phyloP scores from a whole-genome alignment of 805 yeast species.

The Myxozyma nipponensis region DNA sequence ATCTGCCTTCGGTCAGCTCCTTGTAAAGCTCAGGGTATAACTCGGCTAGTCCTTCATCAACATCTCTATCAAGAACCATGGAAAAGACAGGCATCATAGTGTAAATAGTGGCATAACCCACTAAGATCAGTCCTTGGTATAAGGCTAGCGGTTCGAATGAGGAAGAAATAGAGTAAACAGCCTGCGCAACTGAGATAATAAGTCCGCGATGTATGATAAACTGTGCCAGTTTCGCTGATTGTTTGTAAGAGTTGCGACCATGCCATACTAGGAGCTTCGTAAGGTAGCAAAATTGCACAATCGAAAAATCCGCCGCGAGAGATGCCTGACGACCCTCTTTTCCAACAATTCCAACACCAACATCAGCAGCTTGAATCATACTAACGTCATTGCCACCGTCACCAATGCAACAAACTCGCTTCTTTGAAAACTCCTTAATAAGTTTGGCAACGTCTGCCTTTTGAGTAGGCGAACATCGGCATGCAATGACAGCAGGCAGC shows the following conservation, averaged over 20 bases:
- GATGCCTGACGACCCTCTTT: slow-evolving; percentile 98
- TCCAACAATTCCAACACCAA: slow-evolving; percentile 98
- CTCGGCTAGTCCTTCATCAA: slow-evolving; percentile 80
- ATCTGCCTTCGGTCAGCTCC: slow-evolving; percentile 83
- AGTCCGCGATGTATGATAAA: slow-evolving; percentile 96
- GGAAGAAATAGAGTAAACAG: slow-evolving; percentile 83
- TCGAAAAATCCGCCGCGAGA: slow-evolving; percentile 92
- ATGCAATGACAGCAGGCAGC: slow-evolving; percentile 93
- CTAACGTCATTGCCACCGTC: slow-evolving; percentile 99
- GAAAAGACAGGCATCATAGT: slow-evolving; percentile 99
- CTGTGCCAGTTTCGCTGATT: slow-evolving; percentile 92
- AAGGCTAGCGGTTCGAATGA: slow-evolving; percentile 89
- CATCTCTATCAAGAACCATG: slow-evolving; percentile 84
- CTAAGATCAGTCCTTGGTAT: slow-evolving; percentile 96
- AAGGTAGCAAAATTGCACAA: slow-evolving; percentile 84
- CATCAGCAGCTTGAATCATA: slow-evolving; percentile 98
- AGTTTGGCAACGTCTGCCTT: slow-evolving; percentile 89
- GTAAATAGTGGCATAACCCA: slow-evolving; percentile 93
- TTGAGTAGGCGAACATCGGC: slow-evolving; percentile 98
- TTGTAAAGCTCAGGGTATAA: slow-evolving; percentile 92
- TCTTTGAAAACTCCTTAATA: slow-evolving; percentile 74
- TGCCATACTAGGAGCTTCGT: slow-evolving; percentile 92
- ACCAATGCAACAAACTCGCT: slow-evolving; percentile 95
- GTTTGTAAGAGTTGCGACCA: slow-evolving; percentile 93
- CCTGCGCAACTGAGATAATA: slow-evolving; percentile 90